phyloP scores from a whole-genome alignment of 805 yeast species.

The Ogataea sp. region DNA sequence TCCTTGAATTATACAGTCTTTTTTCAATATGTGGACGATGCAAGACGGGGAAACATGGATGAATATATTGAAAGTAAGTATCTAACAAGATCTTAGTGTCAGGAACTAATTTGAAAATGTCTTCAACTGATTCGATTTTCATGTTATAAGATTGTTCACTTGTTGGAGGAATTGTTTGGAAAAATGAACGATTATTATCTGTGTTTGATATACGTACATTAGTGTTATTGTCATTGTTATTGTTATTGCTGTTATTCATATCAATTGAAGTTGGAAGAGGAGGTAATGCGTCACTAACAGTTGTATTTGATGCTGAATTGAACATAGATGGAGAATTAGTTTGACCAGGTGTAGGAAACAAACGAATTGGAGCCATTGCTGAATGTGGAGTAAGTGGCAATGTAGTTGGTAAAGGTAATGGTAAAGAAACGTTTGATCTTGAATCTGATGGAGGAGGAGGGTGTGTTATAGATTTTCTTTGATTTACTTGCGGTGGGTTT shows the following conservation, averaged over 20 bases:
- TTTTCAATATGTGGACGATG: conserved; percentile 3
- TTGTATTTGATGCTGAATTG: too few relatives aligned
- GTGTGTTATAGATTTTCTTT: too few relatives aligned
- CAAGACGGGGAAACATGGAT: conserved; percentile 6
- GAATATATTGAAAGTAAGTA: conserved; percentile 4
- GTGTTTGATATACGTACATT: too few relatives aligned
- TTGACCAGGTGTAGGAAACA: background rate
- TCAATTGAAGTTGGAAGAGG: too few relatives aligned
- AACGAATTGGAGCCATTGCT: too few relatives aligned
- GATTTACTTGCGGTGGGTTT: too few relatives aligned
- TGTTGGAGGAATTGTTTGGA: too few relatives aligned
- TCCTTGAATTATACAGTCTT: background rate
- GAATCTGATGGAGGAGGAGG: background rate
- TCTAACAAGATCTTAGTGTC: background rate
- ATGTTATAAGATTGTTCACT: background rate
- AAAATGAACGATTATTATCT: too few relatives aligned
- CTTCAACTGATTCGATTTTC: background rate
- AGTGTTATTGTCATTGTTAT: too few relatives aligned
- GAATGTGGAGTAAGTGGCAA: background rate
- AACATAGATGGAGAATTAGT: background rate
- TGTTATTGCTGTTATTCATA: too few relatives aligned
- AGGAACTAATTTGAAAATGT: conserved; percentile 1
- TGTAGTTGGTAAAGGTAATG: background rate
- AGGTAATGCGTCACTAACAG: too few relatives aligned
- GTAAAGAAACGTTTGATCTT: background rate